A percentile compares a stretch with the other conserved stretches of the same genome.
These are phyloP conservation scores for Yarrowia hollandica DNA, from an alignment of 805 yeast species.

Conservation along the genomic window DNA sequence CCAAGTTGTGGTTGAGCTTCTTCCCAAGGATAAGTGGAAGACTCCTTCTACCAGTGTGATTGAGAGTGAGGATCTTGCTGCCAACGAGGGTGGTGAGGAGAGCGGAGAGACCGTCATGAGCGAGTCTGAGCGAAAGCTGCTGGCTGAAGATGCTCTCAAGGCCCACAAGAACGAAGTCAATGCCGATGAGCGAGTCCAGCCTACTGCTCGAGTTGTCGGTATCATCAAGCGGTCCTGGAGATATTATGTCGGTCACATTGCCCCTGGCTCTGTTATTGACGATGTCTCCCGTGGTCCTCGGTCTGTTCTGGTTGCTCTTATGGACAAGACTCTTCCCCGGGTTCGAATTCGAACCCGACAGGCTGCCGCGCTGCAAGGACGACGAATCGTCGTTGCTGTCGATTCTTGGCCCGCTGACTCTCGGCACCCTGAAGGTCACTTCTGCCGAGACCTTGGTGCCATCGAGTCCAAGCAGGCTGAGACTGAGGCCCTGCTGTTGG, in stretches of 20 bases:
- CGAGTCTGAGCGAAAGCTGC: slow-evolving; percentile 67
- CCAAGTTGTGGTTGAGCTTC: slow-evolving; percentile 81
- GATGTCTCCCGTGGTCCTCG: slow-evolving; percentile 65
- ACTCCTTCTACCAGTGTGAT: slow-evolving; percentile 76
- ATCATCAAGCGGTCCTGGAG: slow-evolving; percentile 91
- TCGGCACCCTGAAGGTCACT: slow-evolving; percentile 91
- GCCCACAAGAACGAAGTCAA: slow-evolving; percentile 42
- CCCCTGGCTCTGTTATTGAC: slow-evolving; percentile 64
- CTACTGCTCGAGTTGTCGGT: slow-evolving; percentile 93
- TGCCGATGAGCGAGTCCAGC: slow-evolving; percentile 59
- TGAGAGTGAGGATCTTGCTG: slow-evolving; percentile 65
- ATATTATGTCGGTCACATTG: slow-evolving; percentile 90
- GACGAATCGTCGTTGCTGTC: slow-evolving; percentile 87
- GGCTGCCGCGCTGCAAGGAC: slow-evolving; percentile 76
- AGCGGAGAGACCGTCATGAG: slow-evolving; percentile 49
- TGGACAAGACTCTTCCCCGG: slow-evolving; percentile 88
- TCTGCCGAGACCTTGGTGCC: slow-evolving; percentile 83
- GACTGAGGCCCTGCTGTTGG: slow-evolving; percentile 88
- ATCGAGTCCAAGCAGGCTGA: slow-evolving; percentile 93
- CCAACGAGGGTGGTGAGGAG: slow-evolving; percentile 50
- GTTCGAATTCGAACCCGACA: slow-evolving; percentile 85
- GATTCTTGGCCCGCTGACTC: slow-evolving; percentile 90
- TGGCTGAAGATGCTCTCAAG: slow-evolving; percentile 73
- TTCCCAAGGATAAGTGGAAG: slow-evolving; percentile 86
- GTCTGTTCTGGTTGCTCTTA: slow-evolving; percentile 77